Evolutionary conservation across 306 rosid genomes (phyloP), one percentile per base, ranked within the genome.

Genomic region (Dalbergia cochinchinensis): DNA sequence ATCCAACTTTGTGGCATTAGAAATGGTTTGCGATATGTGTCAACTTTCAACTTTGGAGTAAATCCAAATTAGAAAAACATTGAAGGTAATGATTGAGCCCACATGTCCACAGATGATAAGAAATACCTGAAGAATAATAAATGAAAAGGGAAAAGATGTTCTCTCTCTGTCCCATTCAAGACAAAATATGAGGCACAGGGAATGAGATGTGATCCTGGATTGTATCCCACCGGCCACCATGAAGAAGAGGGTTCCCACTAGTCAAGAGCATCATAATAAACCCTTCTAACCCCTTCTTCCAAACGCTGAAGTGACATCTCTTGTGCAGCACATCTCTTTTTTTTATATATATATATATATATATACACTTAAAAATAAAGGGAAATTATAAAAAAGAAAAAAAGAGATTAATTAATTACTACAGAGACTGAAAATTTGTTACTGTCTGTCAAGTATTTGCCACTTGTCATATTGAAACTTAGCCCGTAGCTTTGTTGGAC

Each of bases 1-100:
- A 37, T 37, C 5, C 41, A 37, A 64, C 19, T 11, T 19, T 64
- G 9, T 64, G 5, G 20, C 22, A 22, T 37, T 19, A 47, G 8
- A 35, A 76, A 64, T 65, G 54, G 39, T 57, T 35, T 64, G 73
- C 12, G 37, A 1, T 5, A 11, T 61, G 33, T 39, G 26, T 59
- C 10, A 63, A 80, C 67, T 51, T 39, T 55, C 50, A 65, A 72
- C 9, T 72, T 8, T 18, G 60, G 51, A 59, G 22, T 47, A 69
- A 74, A 39, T 74, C 16, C 42, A 39, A 31, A 42, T 14, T 10
- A 44, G 58, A 65, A 81, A 26, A 74, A 74, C 71, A 75, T 15
- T 8, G 78, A 33, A 73, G 75, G 62, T 11, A 60, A 77, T 73
- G 63, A 82, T 76, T 76, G 86, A 82, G 82, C 83, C 91, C 87